Base-by-base conservation (phyloP, 129 eudicot genomes). In the Rutidosis leptorrhynchoides region DNA sequence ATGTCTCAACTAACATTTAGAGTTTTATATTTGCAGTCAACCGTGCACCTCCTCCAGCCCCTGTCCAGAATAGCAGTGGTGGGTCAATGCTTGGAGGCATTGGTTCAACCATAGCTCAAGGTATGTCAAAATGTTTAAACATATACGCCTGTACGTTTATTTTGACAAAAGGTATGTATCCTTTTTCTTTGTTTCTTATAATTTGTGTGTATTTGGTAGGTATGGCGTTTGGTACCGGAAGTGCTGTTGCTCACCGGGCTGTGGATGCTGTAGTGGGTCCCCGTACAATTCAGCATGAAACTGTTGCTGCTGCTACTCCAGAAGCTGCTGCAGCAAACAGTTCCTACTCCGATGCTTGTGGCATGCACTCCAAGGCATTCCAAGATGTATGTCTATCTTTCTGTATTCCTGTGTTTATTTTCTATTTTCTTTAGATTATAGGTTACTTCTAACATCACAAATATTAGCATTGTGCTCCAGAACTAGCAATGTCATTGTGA, bases 231-330 rank as follows among this genome's bases (percentile, higher is more conserved):
- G 99, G 99, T 51, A 75, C 88, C 33, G 99, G 95, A 73, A 89
- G 85, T 75, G 95, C 99, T 54, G 80, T 89, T 63, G 99, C 97
- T 5, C 93, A 94, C 78, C 86, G 95, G 77, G 97, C 90, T 61
- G 95, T 89, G 19, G 99, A 94, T 79, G 70, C 94, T 72, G 74
- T 94, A 14, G 79, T 89, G 85, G 95, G 99, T 29, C 99, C 99
- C 20, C 95, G 99, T 62, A 89, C 97, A 9, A 70, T 94, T 65
- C 94, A 80, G 53, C 97, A 86, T 57, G 99, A 94, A 72, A 43
- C 79, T 30, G 95, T 89, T 65, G 93, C 68, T 43, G 69, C 79
- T 69, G 87, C 86, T 51, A 81, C 77, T 20, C 75, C 86, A 4
- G 79, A 83, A 28, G 62, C 37, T 30, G 65, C 46, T 29, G 66